Conservation (phyloP, 2,329 filamentous ascomycete genomes). For the Diaporthe sp. region DNA sequence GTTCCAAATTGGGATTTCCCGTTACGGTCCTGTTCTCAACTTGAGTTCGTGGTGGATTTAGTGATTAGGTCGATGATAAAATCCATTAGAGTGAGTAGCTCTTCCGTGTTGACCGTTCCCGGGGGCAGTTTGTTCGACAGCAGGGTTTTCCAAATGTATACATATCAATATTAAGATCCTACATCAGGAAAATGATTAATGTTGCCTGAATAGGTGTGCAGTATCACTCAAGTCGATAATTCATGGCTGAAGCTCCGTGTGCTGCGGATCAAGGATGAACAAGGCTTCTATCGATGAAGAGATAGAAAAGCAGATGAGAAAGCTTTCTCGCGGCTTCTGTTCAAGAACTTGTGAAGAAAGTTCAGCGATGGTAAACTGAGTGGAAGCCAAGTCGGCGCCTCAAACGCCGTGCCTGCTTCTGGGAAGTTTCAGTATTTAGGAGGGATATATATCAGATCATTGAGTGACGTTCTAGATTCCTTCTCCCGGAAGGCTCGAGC, state of each 20-base stretch:
- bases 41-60: not conserved
- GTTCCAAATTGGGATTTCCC: not conserved
- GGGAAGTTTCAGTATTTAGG: not conserved
- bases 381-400: slow-evolving; percentile 4
- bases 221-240: not conserved
- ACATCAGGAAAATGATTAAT: not conserved
- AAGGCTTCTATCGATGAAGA: not conserved
- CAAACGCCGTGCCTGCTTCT: slow-evolving; percentile 1
- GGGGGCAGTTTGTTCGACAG: not conserved
- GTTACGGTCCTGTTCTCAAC: not conserved
- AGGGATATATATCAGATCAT: not conserved
- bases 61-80: not conserved
- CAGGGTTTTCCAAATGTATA: not conserved
- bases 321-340: not conserved
- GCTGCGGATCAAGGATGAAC: too few relatives aligned
- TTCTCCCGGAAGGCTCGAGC: slow-evolving; percentile 6
- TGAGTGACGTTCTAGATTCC: not conserved
- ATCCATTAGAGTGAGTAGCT: not conserved
- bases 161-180: not conserved
- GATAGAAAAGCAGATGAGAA: not conserved
- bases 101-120: not conserved
- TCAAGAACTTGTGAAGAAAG: not conserved
- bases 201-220: too few relatives aligned
- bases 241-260: not conserved
- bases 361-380: not conserved